Percentiles rank a stretch among this genome's conserved stretches.
Conservation (phyloP, 495 filamentous ascomycete species). For the Parmelia sp. region DNA sequence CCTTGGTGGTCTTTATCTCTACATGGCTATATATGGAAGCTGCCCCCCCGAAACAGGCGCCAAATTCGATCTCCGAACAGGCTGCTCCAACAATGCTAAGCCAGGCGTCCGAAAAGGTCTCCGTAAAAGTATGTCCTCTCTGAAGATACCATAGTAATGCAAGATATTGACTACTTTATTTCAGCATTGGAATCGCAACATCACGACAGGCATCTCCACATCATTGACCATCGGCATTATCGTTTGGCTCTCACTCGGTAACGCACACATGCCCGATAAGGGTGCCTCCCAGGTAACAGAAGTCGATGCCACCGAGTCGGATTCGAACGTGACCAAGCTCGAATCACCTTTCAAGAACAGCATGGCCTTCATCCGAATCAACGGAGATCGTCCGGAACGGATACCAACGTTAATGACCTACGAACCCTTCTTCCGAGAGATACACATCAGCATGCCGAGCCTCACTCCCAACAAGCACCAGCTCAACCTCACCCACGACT, state of each 20-base stretch:
- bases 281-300: background rate
- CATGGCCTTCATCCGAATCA: conserved; percentile 26
- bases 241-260: conserved; percentile 13
- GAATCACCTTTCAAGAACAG: conserved; percentile 27
- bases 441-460: conserved; percentile 26
- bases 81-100: background rate
- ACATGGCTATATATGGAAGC: conserved; percentile 1
- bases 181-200: background rate
- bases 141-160: background rate
- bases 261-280: conserved; percentile 11
- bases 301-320: background rate
- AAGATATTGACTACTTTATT: background rate
- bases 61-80: background rate
- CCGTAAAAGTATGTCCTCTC: background rate
- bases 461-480: conserved; percentile 7
- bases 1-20: background rate
- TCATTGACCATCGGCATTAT: conserved; percentile 21
- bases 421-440: conserved; percentile 26
- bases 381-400: conserved; percentile 19
- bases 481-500: conserved; percentile 24
- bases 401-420: conserved; percentile 22
- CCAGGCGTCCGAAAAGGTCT: background rate
- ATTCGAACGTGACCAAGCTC: background rate
- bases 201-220: background rate
- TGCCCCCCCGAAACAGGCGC: background rate